A percentile compares a stretch with the other conserved stretches of the same genome.
phyloP scores from a whole-genome alignment of 176 grass and related monocot species.

The Miscanthus lutarioriparius region DNA sequence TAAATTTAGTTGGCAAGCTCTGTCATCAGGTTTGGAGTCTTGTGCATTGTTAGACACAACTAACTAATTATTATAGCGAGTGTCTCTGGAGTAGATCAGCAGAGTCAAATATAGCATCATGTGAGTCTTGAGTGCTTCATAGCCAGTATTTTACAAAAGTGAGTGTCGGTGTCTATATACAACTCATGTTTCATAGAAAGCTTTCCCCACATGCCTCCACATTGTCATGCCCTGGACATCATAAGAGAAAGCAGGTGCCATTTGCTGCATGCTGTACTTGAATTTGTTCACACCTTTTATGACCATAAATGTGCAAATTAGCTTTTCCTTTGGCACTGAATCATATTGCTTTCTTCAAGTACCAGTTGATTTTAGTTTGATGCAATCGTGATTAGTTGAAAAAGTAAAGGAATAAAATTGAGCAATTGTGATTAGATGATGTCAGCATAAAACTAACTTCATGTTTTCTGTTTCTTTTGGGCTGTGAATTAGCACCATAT shows the following conservation, averaged over 20 bases:
- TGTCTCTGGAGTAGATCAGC: background rate
- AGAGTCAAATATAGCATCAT: background rate
- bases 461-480: background rate
- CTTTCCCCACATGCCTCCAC: conserved; percentile 1
- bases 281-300: background rate
- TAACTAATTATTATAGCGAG: background rate
- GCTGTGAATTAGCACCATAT: background rate
- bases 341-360: background rate
- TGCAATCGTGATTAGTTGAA: background rate
- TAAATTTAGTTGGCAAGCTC: background rate
- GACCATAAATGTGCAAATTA: background rate
- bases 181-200: background rate
- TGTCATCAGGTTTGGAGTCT: background rate
- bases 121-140: conserved; percentile 1
- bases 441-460: background rate
- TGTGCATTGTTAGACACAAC: background rate
- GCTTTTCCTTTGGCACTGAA: background rate
- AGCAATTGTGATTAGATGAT: background rate
- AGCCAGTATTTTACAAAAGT: background rate
- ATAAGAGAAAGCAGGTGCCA: background rate
- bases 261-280: background rate
- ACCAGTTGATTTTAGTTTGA: conserved; percentile 13
- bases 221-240: background rate
- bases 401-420: background rate
- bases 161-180: background rate